Evolutionary conservation across 768 basidiomycete genomes (phyloP), one percentile per base, ranked within the genome.

Genomic region (Kwoniella pini): DNA sequence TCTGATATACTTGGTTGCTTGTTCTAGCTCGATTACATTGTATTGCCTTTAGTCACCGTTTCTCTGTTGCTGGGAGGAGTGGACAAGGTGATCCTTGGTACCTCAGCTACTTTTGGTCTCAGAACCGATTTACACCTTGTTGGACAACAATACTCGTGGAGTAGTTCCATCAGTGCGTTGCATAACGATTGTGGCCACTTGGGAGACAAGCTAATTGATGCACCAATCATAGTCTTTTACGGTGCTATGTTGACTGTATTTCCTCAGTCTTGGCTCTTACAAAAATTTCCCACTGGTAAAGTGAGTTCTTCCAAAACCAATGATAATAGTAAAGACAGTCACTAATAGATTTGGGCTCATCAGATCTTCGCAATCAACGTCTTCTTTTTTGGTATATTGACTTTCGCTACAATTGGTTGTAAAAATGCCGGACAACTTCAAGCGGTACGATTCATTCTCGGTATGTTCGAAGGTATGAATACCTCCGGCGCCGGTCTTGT

Each of bases 81-180:
- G 42, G 71, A 70, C 65, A 72, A 75, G 57, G 65, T 67, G 27
- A 62, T 65, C 39, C 57, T 75, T 12, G 70, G 66, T 7, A 65
- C 65, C 2, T 67, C 73, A 2, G 73, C 73, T 11, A 62, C 63
- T 4, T 46, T 72, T n/a, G 66, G 65, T 22, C 38, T 75, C 2
- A 58, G 57, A 13, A 43, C 50, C 1, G 73, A 75, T 42, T 57
- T 70, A 7, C 19, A 65, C 24, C 52, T 75, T 2, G 61, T 65
- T 9, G 73, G 71, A 2, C 61, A 69, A 40, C 49, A 69, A 49
- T 69, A 69, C 56, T 54, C 48, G 1, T 64, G 65, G 62, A 44
- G 45, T n/a, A 49, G 38, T 53, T 63, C 64, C 13, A 44, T 62
- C 46, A 63, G 59, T 61, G 24, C 10, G 57, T 52, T 10, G 15